A percentile compares a stretch with the other conserved stretches of the same genome.
Conservation (phyloP, 352 stramenopile genomes). For the Globisporangium nagaii region DNA sequence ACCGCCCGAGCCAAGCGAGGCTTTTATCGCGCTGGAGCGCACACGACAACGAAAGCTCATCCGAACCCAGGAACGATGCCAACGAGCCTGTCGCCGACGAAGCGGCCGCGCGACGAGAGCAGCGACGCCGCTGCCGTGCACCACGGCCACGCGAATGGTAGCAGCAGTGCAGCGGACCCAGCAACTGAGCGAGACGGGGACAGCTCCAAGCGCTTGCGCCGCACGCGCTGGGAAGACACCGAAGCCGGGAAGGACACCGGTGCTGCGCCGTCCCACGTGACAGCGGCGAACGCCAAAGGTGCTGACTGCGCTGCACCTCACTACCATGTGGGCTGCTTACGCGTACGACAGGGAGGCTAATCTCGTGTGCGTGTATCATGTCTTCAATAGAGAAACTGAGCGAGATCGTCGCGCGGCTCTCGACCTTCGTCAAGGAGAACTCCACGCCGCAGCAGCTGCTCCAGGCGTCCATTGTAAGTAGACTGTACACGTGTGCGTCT, state of each 20-base stretch:
- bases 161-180: not conserved
- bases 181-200: not conserved
- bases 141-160: not conserved
- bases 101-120: conserved; percentile 7
- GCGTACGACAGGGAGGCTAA: no score
- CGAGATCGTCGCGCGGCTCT: conserved; percentile 62
- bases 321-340: no score
- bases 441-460: conserved; percentile 29
- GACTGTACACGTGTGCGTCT: not conserved
- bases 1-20: no score
- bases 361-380: not conserved
- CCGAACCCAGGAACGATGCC: not conserved
- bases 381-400: conserved; percentile 17
- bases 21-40: not conserved
- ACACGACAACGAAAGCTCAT: not conserved
- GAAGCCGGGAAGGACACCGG: not conserved
- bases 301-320: no score
- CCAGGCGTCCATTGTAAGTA: conserved; percentile 6
- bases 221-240: conserved; percentile 13
- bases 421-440: conserved; percentile 64
- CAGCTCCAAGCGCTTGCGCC: conserved; percentile 8
- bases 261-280: not conserved
- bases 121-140: not conserved
- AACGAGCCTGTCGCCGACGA: conserved; percentile 8
- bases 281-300: conserved; percentile 11